Evolutionary conservation across 1,139 yeast species (phyloP).

Genomic region (Hyphopichia khmerensis): DNA sequence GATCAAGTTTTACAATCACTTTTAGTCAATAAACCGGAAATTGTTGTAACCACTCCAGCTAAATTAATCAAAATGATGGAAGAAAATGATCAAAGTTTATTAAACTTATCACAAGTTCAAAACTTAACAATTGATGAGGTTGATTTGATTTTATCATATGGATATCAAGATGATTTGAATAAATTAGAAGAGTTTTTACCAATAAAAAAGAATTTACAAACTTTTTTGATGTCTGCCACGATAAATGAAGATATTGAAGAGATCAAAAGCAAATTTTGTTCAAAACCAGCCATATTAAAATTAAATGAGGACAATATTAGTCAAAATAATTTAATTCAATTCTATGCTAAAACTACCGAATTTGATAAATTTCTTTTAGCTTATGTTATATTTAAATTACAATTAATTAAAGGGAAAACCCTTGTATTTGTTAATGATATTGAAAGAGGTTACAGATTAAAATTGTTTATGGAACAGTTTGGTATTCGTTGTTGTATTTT

Average conservation of each 20-base stretch:
- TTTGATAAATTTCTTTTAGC: constrained; percentile 88
- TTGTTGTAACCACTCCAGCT: constrained; percentile 86
- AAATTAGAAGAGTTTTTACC: constrained; percentile 66
- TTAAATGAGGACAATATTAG: constrained; percentile 63
- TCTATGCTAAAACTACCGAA: constrained; percentile 82
- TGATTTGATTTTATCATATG: constrained; percentile 86
- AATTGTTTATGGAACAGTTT: constrained; percentile 89
- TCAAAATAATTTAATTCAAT: constrained; percentile 71
- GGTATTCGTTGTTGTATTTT: constrained; percentile 87
- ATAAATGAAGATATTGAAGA: constrained; percentile 81
- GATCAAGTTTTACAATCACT: constrained; percentile 73
- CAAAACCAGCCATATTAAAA: constrained; percentile 80
- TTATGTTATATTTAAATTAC: constrained; percentile 88
- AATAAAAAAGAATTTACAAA: constrained; percentile 73
- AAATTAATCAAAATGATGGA: constrained; percentile 64
- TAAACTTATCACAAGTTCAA: constrained; percentile 54
- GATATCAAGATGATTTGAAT: constrained; percentile 81
- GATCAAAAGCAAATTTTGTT: constrained; percentile 75
- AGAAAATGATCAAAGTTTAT: constrained; percentile 31
- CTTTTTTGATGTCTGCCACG: constrained; percentile 96
- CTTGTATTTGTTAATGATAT: constrained; percentile 88
- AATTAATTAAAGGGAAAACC: constrained; percentile 87
- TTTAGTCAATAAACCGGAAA: constrained; percentile 72
- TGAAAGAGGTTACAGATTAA: constrained; percentile 92
- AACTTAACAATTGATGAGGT: constrained; percentile 93